Conservation (phyloP, 2,329 filamentous ascomycete genomes). For the Cercospora brassicicola region DNA sequence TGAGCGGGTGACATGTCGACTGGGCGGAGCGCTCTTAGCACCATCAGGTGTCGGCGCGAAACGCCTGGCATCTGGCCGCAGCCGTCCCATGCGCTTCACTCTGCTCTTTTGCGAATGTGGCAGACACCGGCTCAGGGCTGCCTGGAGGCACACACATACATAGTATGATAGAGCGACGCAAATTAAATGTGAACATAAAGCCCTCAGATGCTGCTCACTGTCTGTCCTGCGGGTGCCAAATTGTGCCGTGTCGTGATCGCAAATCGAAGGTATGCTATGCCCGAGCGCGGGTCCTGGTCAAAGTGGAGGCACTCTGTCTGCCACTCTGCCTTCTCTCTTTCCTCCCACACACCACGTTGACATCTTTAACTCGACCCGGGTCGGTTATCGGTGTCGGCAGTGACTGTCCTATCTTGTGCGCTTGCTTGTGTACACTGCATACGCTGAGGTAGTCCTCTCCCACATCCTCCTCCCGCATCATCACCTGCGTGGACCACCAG, state of each 20-base stretch:
- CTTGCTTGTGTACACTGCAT: conserved; percentile 14
- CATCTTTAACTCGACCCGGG: conserved; percentile 16
- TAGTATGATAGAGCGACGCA: not conserved
- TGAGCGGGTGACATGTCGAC: conserved; percentile 16
- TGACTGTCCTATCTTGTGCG: conserved; percentile 21
- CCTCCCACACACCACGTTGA: conserved; percentile 19
- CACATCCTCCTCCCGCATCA: not conserved
- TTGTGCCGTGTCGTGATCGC: conserved; percentile 4
- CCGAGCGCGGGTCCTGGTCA: conserved; percentile 10
- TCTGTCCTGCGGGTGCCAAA: not conserved
- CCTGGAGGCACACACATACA: not conserved
- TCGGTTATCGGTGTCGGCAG: conserved; percentile 13
- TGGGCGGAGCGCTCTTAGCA: not conserved
- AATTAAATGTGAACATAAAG: not conserved
- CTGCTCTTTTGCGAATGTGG: not conserved
- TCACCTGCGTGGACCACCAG: conserved; percentile 9
- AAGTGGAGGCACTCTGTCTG: conserved; percentile 10
- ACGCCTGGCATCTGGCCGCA: conserved; percentile 5
- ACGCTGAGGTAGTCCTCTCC: conserved; percentile 15
- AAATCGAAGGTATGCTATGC: conserved; percentile 8
- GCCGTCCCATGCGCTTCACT: conserved; percentile 7
- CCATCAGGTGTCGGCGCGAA: conserved; percentile 6
- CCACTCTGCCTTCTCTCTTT: conserved; percentile 15
- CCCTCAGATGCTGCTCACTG: not conserved
- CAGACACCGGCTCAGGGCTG: not conserved